Evolutionary conservation across 1,284 basidiomycete species (phyloP), one percentile per base, ranked within the genome.

Genomic region (Cryptococcus maquisensis): DNA sequence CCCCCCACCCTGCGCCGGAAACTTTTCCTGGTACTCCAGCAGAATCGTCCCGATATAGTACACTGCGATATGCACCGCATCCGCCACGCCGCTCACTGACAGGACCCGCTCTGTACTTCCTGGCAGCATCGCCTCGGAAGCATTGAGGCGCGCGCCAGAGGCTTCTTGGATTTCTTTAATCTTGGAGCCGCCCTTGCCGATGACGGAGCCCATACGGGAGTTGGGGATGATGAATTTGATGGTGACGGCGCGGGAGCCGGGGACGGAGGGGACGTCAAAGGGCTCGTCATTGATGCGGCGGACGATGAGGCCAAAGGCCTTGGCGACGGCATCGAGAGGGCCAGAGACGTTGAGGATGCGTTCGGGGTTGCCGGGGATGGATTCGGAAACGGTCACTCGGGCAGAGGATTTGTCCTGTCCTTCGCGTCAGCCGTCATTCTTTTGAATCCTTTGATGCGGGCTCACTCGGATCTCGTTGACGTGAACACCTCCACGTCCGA

Each of bases 161-260:
- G 95, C 95, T 70, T 99, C 96, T 75, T 99, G 96, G 67, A 99
- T 99, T 79, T 99, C 96, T 79, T 98, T 98, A 77, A 99, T 99
- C 78, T 98, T 98, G 51, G 87, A 86, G 24, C 96, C 96, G 61
- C 87, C 88, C 76, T 96, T 97, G 59, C 96, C 96, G 68, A 99
- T 99, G 57, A 99, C 92, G 36, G 92, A 96, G 37, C 96, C 96
- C 96, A 99, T 99, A 57, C 95, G 87, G 16, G 93, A 95, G 79
- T 98, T 97, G 63, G 96, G 96, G 51, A 99, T 95, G 85, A 98
- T 98, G 75, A 96, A 97, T 77, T 98, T 96, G 81, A 99, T 98
- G 24, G 96, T 98, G 53, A 98, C 95, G 23, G 96, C 94, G 55
- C 95, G 85, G 67, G 92, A 96, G 53, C 96, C 96, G 42, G 96